These are phyloP conservation scores for Aureobasidium vineae DNA, from an alignment of 2,329 filamentous ascomycete genomes.

Conservation along the genomic window DNA sequence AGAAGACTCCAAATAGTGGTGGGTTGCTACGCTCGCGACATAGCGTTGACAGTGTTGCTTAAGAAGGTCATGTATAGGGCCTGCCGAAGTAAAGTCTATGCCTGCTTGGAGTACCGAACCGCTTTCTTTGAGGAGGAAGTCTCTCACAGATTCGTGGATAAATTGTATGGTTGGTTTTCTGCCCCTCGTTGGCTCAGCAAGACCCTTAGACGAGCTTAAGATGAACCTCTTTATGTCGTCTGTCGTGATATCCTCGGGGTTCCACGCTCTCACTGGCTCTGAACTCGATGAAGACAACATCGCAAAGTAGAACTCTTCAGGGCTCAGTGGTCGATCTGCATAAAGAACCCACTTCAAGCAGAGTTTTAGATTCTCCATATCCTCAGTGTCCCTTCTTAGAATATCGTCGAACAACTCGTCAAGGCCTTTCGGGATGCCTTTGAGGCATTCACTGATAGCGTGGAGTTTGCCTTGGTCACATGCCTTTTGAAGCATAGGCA, in stretches of 20 bases:
- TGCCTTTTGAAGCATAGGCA: background rate
- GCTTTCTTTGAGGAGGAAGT: slow-evolving; percentile 46
- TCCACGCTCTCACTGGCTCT: background rate
- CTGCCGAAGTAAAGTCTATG: background rate
- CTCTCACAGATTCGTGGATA: slow-evolving; percentile 54
- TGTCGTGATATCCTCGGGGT: background rate
- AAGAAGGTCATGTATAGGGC: background rate
- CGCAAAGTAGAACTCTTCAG: background rate
- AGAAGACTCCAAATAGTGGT: no score
- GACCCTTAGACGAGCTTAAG: slow-evolving; percentile 50
- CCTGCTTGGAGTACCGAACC: background rate
- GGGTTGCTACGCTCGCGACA: no score
- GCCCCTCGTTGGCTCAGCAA: slow-evolving; percentile 46
- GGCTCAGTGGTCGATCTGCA: background rate
- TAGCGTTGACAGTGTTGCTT: background rate
- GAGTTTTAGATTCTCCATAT: background rate
- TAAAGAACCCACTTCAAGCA: background rate
- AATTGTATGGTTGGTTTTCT: slow-evolving; percentile 48
- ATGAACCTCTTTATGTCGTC: slow-evolving; percentile 40
- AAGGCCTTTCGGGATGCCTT: background rate
- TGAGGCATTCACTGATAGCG: background rate
- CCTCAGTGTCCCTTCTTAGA: background rate
- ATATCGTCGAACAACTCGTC: background rate
- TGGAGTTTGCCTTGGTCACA: background rate
- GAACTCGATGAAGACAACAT: background rate